Evolutionary conservation across 768 basidiomycete species (phyloP).

Genomic region (Ephemerocybe angulata): DNA sequence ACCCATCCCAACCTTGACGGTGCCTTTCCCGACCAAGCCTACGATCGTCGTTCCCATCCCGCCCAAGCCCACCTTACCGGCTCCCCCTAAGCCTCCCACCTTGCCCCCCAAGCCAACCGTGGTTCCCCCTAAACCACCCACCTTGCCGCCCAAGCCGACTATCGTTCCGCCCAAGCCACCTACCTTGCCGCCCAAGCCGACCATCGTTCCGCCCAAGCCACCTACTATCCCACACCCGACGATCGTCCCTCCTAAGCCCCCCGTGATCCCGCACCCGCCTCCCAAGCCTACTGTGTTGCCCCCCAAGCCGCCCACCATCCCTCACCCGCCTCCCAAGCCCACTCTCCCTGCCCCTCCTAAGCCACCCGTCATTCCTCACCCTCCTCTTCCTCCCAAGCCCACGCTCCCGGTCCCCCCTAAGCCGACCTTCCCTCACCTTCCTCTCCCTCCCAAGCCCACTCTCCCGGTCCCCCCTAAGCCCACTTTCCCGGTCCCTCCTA

Average conservation of each 20-base stretch:
- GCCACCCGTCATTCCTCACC: constrained; percentile 2
- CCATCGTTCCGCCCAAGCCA: constrained; percentile 6
- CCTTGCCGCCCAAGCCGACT: constrained; percentile 3
- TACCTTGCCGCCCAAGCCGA: constrained; percentile 4
- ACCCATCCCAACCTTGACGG: background rate
- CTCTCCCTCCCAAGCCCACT: background rate
- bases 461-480: background rate
- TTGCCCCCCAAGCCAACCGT: constrained; percentile 3
- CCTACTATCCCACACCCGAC: background rate
- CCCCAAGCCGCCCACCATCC: background rate
- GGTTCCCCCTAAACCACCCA: constrained; percentile 3
- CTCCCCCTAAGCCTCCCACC: background rate
- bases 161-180: constrained; percentile 6
- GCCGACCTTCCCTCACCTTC: background rate
- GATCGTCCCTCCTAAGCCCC: background rate
- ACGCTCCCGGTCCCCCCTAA: background rate
- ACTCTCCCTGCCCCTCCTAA: constrained; percentile 3
- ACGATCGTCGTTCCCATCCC: background rate
- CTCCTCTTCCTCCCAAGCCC: constrained; percentile 7
- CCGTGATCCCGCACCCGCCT: background rate
- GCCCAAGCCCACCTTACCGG: background rate
- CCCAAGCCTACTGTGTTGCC: constrained; percentile 7
- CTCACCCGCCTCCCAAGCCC: constrained; percentile 6
- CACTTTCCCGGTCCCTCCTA: background rate
- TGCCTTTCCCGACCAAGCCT: constrained; percentile 4